phyloP scores from a whole-genome alignment of 179 eudicot genomes.

The Drosera spatulata region DNA sequence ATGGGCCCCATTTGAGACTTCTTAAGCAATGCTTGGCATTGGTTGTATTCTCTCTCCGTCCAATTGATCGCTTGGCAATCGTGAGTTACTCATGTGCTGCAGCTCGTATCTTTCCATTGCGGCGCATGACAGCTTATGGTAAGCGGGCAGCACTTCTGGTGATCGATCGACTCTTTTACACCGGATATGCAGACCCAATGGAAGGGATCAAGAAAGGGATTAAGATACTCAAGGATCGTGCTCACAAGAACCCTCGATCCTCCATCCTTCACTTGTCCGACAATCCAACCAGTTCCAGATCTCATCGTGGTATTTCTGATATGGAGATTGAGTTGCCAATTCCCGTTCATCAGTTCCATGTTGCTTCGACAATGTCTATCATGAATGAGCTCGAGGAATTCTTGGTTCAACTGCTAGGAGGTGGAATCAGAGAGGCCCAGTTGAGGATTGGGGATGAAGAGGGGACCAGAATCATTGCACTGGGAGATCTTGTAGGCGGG shows the following conservation, averaged over 20 bases:
- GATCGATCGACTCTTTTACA: slow-evolving; percentile 66
- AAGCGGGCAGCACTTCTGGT: slow-evolving; percentile 72
- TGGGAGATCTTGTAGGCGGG: slow-evolving; percentile 66
- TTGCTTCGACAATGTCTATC: slow-evolving; percentile 48
- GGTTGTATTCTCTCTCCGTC: slow-evolving; percentile 60
- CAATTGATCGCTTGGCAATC: slow-evolving; percentile 67
- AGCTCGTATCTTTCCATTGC: slow-evolving; percentile 68
- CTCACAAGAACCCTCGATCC: slow-evolving; percentile 52
- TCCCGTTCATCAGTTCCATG: slow-evolving; percentile 58
- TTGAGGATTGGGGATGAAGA: slow-evolving; percentile 43
- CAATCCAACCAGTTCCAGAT: slow-evolving; percentile 31
- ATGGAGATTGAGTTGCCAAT: slow-evolving; percentile 29
- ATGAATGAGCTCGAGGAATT: slow-evolving; percentile 70
- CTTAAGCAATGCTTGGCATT: slow-evolving; percentile 74
- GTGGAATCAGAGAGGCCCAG: slow-evolving; percentile 48
- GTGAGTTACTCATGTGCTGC: slow-evolving; percentile 80
- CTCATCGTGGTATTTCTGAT: slow-evolving; percentile 24
- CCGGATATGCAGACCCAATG: slow-evolving; percentile 63
- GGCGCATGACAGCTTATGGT: slow-evolving; percentile 74
- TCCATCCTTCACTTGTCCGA: slow-evolving; percentile 64
- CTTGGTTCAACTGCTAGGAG: slow-evolving; percentile 45
- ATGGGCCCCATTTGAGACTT: slow-evolving; percentile 85
- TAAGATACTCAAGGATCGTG: slow-evolving; percentile 65
- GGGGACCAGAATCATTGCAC: slow-evolving; percentile 42
- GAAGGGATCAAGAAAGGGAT: slow-evolving; percentile 78